Evolutionary conservation across 495 filamentous ascomycete genomes (phyloP).

Genomic region (Cairneyella variabilis): DNA sequence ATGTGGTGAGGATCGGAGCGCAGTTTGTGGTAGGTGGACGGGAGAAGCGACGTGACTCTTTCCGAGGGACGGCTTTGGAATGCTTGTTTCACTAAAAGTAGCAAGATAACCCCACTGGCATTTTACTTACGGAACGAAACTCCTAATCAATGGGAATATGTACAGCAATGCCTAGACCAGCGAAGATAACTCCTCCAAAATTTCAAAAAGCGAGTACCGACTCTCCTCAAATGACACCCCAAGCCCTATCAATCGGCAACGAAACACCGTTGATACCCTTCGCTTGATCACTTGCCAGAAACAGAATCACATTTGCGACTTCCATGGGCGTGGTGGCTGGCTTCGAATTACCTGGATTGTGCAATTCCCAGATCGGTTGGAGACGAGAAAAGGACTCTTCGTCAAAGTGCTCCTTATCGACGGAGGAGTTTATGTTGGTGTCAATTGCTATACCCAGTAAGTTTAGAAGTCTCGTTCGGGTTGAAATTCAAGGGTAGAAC

Average conservation of each 20-base stretch:
- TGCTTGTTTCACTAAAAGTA: slow-evolving; percentile 39
- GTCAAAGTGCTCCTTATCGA: slow-evolving; percentile 10
- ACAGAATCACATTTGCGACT: slow-evolving; percentile 36
- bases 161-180: background rate
- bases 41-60: slow-evolving; percentile 48
- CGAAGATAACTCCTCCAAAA: background rate
- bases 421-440: slow-evolving; percentile 5
- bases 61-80: slow-evolving; percentile 39
- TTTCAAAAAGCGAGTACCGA: background rate
- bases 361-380: slow-evolving; percentile 28
- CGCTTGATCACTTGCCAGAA: slow-evolving; percentile 34
- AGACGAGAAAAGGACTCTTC: background rate
- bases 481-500: background rate
- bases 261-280: slow-evolving; percentile 32
- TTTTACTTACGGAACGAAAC: too few relatives aligned
- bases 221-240: slow-evolving; percentile 14
- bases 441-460: slow-evolving; percentile 9
- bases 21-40: slow-evolving; percentile 52
- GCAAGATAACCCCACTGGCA: too few relatives aligned
- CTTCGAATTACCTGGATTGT: slow-evolving; percentile 16
- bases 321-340: slow-evolving; percentile 23
- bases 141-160: too few relatives aligned
- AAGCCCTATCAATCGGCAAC: slow-evolving; percentile 34
- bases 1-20: slow-evolving; percentile 46
- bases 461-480: too few relatives aligned